Percentiles rank a stretch among this genome's conserved stretches.
Conservation (phyloP, 352 stramenopile species). For the Phytophthora europaea region DNA sequence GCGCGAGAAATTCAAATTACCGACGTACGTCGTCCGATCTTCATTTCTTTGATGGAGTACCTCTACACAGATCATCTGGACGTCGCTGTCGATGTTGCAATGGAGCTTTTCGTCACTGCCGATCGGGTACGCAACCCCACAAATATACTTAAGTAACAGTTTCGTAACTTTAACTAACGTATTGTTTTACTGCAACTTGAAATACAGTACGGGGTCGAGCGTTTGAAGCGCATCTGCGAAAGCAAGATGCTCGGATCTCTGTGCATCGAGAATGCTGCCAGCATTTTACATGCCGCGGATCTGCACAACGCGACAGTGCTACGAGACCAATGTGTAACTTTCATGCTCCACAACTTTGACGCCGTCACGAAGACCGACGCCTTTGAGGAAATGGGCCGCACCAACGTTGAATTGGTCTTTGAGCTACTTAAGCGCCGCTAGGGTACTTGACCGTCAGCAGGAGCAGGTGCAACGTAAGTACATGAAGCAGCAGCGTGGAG, state of each 20-base stretch:
- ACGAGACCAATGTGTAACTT: conserved; percentile 96
- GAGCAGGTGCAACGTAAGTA: background rate
- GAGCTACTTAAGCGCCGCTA: conserved; percentile 94
- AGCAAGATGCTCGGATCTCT: conserved; percentile 96
- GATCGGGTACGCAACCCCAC: conserved; percentile 66
- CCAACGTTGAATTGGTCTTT: conserved; percentile 99
- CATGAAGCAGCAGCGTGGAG: background rate
- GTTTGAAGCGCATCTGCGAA: conserved; percentile 96
- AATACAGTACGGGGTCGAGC: conserved; percentile 82
- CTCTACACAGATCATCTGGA: conserved; percentile 97
- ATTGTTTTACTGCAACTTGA: background rate
- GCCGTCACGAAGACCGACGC: conserved; percentile 95
- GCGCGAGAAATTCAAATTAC: conserved; percentile 93
- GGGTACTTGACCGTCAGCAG: background rate
- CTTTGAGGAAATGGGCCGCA: conserved; percentile 99
- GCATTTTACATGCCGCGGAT: conserved; percentile 97
- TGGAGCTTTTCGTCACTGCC: conserved; percentile 95
- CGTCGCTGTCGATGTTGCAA: conserved; percentile 91
- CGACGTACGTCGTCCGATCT: conserved; percentile 93
- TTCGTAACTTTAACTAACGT: conserved; percentile 12
- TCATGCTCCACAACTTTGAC: conserved; percentile 99
- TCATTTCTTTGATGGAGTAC: conserved; percentile 96
- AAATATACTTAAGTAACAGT: no score
- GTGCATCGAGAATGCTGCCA: conserved; percentile 96
- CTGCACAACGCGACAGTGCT: conserved; percentile 95